phyloP scores from a whole-genome alignment of 192 early-diverging fungal species.

The Funneliformis geosporum region DNA sequence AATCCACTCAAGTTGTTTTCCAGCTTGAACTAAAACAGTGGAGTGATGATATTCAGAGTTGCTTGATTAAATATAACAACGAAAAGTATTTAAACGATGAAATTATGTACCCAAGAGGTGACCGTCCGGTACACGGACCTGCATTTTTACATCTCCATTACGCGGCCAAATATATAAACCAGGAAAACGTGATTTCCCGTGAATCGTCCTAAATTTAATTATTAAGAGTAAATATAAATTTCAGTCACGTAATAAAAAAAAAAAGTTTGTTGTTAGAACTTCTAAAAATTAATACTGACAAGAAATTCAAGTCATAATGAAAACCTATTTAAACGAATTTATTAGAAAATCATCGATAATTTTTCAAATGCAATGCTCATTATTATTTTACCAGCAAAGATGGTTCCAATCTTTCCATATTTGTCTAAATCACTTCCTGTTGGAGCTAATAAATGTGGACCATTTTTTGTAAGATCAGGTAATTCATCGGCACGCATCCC shows the following conservation, averaged over 20 bases:
- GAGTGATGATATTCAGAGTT: neutral
- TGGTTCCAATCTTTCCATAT: conserved; percentile 61
- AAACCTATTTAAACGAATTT: conserved; percentile 25
- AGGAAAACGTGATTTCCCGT: conserved; percentile 74
- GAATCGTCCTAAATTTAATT: conserved; percentile 52
- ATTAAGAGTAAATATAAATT: neutral
- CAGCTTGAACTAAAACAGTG: conserved; percentile 45
- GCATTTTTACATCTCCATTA: conserved; percentile 55
- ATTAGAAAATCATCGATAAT: neutral
- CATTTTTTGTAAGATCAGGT: conserved; percentile 54
- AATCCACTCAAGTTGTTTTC: conserved; percentile 69
- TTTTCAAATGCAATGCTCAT: neutral
- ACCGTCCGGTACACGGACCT: conserved; percentile 66
- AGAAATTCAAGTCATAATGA: conserved; percentile 63
- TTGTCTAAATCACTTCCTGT: conserved; percentile 66
- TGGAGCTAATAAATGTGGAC: conserved; percentile 71
- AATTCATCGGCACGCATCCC: conserved; percentile 59
- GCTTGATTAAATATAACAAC: neutral
- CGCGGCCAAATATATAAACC: conserved; percentile 74
- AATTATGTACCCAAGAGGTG: conserved; percentile 45
- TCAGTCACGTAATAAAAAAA: neutral
- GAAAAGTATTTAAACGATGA: conserved; percentile 24
- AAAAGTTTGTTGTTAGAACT: too few species aligned
- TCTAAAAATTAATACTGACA: conserved; percentile 33
- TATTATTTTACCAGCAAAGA: conserved; percentile 56